These are phyloP conservation scores for Penicillium cinerascens DNA, from an alignment of 495 filamentous ascomycete genomes.

Conservation along the genomic window DNA sequence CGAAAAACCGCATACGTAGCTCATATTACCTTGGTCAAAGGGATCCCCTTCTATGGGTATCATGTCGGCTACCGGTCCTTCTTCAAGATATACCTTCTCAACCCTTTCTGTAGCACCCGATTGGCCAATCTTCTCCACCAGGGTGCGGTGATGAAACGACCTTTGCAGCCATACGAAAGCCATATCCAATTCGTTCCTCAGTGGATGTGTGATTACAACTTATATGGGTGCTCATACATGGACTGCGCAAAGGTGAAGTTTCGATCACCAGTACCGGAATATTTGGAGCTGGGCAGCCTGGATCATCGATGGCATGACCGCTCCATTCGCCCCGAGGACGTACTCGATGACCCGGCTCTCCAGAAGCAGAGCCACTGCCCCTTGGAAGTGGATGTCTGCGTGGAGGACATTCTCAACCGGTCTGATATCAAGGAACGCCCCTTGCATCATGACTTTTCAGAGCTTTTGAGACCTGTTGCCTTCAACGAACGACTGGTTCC, in stretches of 20 bases:
- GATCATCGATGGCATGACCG: slow-evolving; percentile 76
- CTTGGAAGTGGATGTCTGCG: slow-evolving; percentile 83
- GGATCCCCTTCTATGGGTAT: slow-evolving; percentile 92
- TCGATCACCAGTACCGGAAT: slow-evolving; percentile 70
- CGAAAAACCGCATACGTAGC: slow-evolving; percentile 72
- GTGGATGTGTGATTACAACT: slow-evolving; percentile 97
- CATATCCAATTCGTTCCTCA: slow-evolving; percentile 89
- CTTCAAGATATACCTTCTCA: slow-evolving; percentile 90
- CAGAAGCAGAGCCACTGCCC: slow-evolving; percentile 82
- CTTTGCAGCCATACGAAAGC: slow-evolving; percentile 88
- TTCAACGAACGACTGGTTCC: slow-evolving; percentile 77
- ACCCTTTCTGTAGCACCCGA: slow-evolving; percentile 75
- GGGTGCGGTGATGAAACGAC: slow-evolving; percentile 75
- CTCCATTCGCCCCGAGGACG: slow-evolving; percentile 52
- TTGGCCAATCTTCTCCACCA: slow-evolving; percentile 81
- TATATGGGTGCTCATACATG: slow-evolving; percentile 90
- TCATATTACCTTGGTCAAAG: slow-evolving; percentile 87
- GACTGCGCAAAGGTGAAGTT: slow-evolving; percentile 66
- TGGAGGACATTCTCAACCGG: slow-evolving; percentile 85
- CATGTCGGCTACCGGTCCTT: slow-evolving; percentile 88
- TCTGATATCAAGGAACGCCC: slow-evolving; percentile 64
- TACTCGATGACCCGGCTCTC: slow-evolving; percentile 58
- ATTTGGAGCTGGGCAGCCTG: slow-evolving; percentile 51
- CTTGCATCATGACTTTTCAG: slow-evolving; percentile 85
- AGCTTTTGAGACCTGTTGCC: slow-evolving; percentile 60